phyloP scores from a whole-genome alignment of 805 yeast species.

The Yarrowia porcina region DNA sequence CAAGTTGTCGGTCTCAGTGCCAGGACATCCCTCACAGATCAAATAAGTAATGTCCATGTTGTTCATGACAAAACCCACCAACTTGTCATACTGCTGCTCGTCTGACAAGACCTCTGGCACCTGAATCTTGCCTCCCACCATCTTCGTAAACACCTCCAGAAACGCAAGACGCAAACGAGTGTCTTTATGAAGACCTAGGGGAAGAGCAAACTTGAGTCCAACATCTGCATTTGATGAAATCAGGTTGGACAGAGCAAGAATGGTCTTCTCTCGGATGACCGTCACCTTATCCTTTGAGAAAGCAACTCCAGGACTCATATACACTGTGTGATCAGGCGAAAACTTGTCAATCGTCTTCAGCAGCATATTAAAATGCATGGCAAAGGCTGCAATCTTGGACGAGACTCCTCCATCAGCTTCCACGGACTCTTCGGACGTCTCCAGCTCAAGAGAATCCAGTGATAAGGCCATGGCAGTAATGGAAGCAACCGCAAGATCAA shows the following conservation, averaged over 20 bases:
- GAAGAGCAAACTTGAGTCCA: conserved; percentile 71
- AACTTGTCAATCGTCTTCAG: conserved; percentile 45
- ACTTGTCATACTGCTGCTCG: conserved; percentile 30
- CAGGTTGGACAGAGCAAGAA: conserved; percentile 63
- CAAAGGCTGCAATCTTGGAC: conserved; percentile 45
- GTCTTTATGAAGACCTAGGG: conserved; percentile 73
- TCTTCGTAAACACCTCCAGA: conserved; percentile 71
- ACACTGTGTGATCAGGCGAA: conserved; percentile 34
- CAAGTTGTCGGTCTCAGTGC: conserved; percentile 64
- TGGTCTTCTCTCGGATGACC: conserved; percentile 55
- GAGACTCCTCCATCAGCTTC: conserved; percentile 36
- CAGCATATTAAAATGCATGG: conserved; percentile 47
- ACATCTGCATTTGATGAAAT: conserved; percentile 71
- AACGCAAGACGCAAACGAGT: conserved; percentile 65
- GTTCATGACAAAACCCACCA: conserved; percentile 30
- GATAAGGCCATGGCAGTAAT: conserved; percentile 18
- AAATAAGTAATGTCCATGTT: conserved; percentile 46
- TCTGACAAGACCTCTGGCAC: conserved; percentile 31
- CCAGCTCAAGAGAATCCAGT: conserved; percentile 13
- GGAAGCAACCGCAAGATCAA: conserved; percentile 27
- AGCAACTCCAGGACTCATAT: conserved; percentile 19
- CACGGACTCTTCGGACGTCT: conserved; percentile 22
- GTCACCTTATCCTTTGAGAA: conserved; percentile 29
- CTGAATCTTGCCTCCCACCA: conserved; percentile 43
- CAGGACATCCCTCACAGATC: conserved; percentile 60